Conservation (phyloP, 371 early-diverging fungal genomes). For the Entomophthora muscae region DNA sequence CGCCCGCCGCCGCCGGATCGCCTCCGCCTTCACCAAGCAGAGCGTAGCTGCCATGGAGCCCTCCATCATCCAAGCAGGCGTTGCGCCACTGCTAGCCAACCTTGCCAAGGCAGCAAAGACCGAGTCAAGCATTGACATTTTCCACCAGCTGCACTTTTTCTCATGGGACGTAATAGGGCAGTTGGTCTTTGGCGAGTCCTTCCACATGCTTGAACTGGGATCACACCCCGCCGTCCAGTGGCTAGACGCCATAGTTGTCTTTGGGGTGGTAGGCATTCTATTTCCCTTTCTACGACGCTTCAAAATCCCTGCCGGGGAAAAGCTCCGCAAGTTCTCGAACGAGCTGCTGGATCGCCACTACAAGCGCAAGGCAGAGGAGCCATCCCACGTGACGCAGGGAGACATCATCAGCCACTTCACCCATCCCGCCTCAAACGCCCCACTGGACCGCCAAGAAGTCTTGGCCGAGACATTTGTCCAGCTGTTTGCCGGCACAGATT, state of each 20-base stretch:
- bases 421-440: neutral
- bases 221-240: slow-evolving; percentile 1
- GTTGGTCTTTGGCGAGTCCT: neutral
- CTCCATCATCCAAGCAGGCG: neutral
- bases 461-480: neutral
- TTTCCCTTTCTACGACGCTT: neutral
- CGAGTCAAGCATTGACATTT: neutral
- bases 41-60: neutral
- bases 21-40: neutral
- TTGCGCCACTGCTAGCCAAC: neutral
- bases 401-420: neutral
- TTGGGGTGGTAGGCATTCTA: neutral
- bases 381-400: neutral
- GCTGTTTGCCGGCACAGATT: neutral
- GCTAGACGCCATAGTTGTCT: neutral
- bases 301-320: neutral
- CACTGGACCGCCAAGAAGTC: neutral
- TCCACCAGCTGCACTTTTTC: neutral
- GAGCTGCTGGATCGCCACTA: neutral
- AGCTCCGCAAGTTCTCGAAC: neutral
- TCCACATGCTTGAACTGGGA: neutral
- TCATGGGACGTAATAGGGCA: slow-evolving; percentile 3
- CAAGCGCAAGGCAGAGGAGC: neutral
- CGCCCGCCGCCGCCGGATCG: neutral
- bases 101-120: neutral